Evolutionary conservation across 306 rosid species (phyloP), one percentile per base, ranked within the genome.

Genomic region (Cicer pinnatifidum): DNA sequence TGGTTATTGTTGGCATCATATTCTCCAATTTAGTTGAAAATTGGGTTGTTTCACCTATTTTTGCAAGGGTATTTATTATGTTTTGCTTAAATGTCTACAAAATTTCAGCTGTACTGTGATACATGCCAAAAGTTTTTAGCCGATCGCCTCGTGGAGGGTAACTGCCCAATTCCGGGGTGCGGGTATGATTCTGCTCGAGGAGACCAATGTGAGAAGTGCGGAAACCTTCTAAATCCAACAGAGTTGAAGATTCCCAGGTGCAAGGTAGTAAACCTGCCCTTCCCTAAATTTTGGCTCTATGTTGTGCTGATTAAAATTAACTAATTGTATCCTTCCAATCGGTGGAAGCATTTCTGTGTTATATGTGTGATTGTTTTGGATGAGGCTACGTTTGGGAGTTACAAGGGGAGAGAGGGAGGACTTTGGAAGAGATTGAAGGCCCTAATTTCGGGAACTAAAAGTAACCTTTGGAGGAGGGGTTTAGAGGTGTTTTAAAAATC

Each of bases 121-220:
- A 82, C 86, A 2, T 94, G 98, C 85, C 12, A 87, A 71, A 88
- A 84, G 78, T 94, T 94, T 88, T 78, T 94, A 75, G 96, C 98
- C 13, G 98, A 94, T 62, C 85, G 98, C 47, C 95, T 89, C 8
- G 95, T 94, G 82, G 98, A 94, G 87, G 98, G 98, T 60, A 75
- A 62, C 67, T 94, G 98, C 75, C 97, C 97, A 0, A 87, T 90
- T 28, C 84, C 56, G 1, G 92, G 90, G 9, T 94, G 98, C 16
- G 94, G 82, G 61, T 89, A 94, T 83, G 92, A 84, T 85, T 94
- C 97, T 37, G 98, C 98, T 19, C 85, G 97, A 52, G 97, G 98
- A 35, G 98, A 94, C 71, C 98, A 94, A 58, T 94, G 98, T 79
- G 98, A 94, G 71, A 89, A 94, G 75, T 94, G 98, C 67, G 96